Evolutionary conservation across 352 stramenopile genomes (phyloP).

Genomic region (Aphanomyces astaci): DNA sequence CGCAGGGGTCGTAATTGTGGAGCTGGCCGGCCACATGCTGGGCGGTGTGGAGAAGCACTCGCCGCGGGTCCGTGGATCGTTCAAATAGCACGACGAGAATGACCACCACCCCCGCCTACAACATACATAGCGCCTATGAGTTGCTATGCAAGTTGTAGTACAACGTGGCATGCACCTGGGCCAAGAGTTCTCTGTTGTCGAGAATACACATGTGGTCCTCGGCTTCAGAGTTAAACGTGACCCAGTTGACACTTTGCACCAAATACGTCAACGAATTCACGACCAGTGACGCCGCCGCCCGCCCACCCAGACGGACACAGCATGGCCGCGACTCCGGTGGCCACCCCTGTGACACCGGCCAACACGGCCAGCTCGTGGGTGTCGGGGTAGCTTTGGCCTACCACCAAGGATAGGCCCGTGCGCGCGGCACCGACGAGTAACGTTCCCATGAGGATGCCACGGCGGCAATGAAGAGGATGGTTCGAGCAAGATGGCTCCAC

Average conservation of each 20-base stretch:
- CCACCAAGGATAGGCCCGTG: not conserved
- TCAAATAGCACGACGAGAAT: constrained; percentile 5
- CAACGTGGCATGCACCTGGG: constrained; percentile 4
- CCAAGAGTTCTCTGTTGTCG: constrained; percentile 15
- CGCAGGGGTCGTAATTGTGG: constrained; percentile 4
- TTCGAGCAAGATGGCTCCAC: not conserved
- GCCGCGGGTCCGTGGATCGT: not conserved
- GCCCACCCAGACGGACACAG: not conserved
- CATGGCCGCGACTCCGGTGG: not conserved
- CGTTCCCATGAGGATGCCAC: not conserved
- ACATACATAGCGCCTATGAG: no score
- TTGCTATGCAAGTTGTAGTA: not conserved
- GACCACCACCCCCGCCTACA: not conserved
- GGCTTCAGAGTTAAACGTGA: not conserved
- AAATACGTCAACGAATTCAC: not conserved
- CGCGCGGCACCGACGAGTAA: not conserved
- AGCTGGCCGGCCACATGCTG: constrained; percentile 3
- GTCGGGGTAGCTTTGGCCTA: not conserved
- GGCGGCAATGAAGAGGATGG: not conserved
- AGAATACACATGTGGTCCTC: not conserved
- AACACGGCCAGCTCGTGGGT: not conserved
- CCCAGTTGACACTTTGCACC: not conserved
- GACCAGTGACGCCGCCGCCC: not conserved
- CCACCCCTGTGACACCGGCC: not conserved
- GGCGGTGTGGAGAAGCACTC: not conserved